These are phyloP conservation scores for Laburnicola sp. DNA, from an alignment of 2,329 filamentous ascomycete species.

Conservation along the genomic window DNA sequence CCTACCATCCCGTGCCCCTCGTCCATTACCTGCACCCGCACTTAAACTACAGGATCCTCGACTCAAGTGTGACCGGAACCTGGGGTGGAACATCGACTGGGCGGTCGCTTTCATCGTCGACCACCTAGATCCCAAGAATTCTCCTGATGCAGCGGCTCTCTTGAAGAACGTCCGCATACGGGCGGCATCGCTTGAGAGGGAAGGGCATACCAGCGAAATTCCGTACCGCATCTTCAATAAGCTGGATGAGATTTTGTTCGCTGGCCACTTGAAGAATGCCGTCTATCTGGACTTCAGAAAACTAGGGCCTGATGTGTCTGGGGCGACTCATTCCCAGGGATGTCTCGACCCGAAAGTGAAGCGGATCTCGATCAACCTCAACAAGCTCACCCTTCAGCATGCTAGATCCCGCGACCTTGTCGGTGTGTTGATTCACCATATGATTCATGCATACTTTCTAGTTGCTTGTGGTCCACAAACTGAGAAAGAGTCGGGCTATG, in stretches of 20 bases:
- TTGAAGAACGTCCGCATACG: constrained; percentile 23
- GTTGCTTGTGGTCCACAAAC: constrained; percentile 46
- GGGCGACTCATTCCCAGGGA: constrained; percentile 43
- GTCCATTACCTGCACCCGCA: constrained; percentile 7
- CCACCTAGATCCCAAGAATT: constrained; percentile 29
- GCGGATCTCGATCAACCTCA: constrained; percentile 46
- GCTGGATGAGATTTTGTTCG: constrained; percentile 44
- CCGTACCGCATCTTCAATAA: constrained; percentile 43
- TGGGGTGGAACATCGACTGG: constrained; percentile 49
- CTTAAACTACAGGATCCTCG: constrained; percentile 26
- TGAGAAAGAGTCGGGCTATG: constrained; percentile 38
- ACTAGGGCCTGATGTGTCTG: constrained; percentile 34
- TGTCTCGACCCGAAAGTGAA: constrained; percentile 26
- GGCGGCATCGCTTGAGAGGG: constrained; percentile 18
- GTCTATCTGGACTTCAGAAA: constrained; percentile 41
- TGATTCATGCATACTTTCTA: constrained; percentile 52
- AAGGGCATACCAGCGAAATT: constrained; percentile 24
- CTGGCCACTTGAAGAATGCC: constrained; percentile 42
- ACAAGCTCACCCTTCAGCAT: constrained; percentile 25
- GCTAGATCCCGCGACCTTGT: constrained; percentile 40
- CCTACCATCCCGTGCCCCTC: constrained; percentile 3
- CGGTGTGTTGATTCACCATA: constrained; percentile 48
- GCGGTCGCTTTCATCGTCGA: constrained; percentile 47
- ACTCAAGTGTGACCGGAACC: constrained; percentile 24
- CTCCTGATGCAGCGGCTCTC: constrained; percentile 20